Evolutionary conservation across 805 yeast genomes (phyloP).

Genomic region (Ogataea haglerorum): DNA sequence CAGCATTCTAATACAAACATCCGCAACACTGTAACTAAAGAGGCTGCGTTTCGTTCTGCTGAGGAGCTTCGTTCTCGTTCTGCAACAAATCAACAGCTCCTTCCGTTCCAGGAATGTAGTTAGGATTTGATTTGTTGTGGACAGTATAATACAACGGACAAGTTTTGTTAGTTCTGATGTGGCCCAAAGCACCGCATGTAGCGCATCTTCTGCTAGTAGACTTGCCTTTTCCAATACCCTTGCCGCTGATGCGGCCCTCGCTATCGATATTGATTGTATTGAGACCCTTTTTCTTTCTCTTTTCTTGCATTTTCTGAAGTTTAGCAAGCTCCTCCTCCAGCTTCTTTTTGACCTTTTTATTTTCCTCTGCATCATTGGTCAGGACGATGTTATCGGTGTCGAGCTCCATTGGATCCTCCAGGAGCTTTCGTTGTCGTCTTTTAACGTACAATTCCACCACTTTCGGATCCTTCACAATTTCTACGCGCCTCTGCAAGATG

Average conservation of each 20-base stretch:
- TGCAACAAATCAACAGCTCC: conserved; percentile 22
- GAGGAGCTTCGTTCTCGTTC: conserved; percentile 1
- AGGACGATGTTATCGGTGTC: conserved; percentile 71
- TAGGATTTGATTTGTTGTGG: conserved; percentile 35
- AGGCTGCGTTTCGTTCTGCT: neutral
- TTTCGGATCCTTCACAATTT: conserved; percentile 78
- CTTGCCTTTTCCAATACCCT: conserved; percentile 70
- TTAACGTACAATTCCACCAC: conserved; percentile 81
- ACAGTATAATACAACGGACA: conserved; percentile 78
- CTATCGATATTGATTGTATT: conserved; percentile 35
- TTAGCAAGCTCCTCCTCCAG: conserved; percentile 82
- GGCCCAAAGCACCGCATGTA: conserved; percentile 94
- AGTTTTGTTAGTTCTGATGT: conserved; percentile 83
- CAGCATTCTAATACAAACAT: neutral
- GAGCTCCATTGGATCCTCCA: conserved; percentile 44
- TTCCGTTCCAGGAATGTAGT: conserved; percentile 33
- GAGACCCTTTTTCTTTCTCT: conserved; percentile 32
- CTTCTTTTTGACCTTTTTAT: conserved; percentile 69
- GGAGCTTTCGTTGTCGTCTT: conserved; percentile 39
- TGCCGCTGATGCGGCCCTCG: conserved; percentile 48
- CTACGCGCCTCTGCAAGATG: conserved; percentile 75
- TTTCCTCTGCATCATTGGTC: conserved; percentile 80
- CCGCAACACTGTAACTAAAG: neutral
- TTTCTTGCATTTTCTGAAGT: conserved; percentile 71
- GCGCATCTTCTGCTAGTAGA: conserved; percentile 82